Conservation (phyloP, 2,329 filamentous ascomycete species). For the Penicillium sp. region DNA sequence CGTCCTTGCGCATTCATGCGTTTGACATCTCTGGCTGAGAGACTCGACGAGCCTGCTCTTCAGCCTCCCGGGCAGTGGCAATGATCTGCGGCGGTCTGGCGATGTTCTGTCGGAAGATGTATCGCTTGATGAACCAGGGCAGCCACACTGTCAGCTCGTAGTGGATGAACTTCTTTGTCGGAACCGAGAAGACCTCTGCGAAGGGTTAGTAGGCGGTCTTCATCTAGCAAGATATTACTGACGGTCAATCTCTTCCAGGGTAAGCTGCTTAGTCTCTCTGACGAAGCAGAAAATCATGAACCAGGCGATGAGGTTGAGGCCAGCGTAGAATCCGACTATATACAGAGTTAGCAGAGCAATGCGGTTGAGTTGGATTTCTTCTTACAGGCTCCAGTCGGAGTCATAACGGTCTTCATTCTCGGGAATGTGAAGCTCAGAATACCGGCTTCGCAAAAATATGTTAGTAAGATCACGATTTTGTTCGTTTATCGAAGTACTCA, state of each 20-base stretch:
- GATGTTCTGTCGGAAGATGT: constrained; percentile 48
- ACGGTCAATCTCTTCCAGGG: constrained; percentile 32
- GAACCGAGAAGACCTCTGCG: constrained; percentile 54
- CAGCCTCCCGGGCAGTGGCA: constrained; percentile 13
- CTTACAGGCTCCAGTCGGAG: constrained; percentile 51
- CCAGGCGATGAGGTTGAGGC: constrained; percentile 55
- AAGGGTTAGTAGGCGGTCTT: constrained; percentile 40
- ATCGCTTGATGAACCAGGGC: constrained; percentile 57
- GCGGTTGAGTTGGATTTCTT: constrained; percentile 14
- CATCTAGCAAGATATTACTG: not conserved
- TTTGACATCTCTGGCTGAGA: not conserved
- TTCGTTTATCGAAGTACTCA: constrained; percentile 14
- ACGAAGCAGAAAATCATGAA: constrained; percentile 59
- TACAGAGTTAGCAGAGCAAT: constrained; percentile 30
- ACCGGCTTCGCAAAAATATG: constrained; percentile 42
- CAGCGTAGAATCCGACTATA: constrained; percentile 40
- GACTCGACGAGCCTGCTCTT: not conserved
- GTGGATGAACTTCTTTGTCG: constrained; percentile 50
- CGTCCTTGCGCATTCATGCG: not conserved
- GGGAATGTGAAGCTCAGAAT: constrained; percentile 47
- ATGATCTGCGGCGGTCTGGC: constrained; percentile 23
- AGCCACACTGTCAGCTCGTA: constrained; percentile 54
- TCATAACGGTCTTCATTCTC: constrained; percentile 43
- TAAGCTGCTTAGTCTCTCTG: constrained; percentile 51
- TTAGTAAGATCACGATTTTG: constrained; percentile 2